Conservation (phyloP, 2,329 filamentous ascomycete genomes). For the Botrytis pseudocinerea region DNA sequence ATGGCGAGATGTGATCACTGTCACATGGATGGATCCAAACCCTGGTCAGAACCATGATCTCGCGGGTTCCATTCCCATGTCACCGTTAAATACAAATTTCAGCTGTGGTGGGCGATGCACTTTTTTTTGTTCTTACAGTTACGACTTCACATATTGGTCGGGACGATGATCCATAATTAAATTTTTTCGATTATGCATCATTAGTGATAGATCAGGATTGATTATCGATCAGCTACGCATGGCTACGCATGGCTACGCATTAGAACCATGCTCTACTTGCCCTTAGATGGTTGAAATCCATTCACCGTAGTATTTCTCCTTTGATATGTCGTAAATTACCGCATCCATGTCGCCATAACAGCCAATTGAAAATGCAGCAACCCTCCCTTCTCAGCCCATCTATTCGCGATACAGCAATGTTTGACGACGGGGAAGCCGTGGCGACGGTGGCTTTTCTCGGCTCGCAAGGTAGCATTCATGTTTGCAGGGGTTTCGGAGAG, state of each 20-base stretch:
- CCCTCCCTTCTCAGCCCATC: background rate
- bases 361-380: background rate
- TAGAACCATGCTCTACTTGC: background rate
- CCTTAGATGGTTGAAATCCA: background rate
- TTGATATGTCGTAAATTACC: background rate
- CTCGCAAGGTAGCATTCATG: background rate
- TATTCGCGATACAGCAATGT: background rate
- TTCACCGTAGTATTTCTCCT: background rate
- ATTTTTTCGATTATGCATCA: background rate
- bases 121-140: background rate
- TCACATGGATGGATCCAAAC: background rate
- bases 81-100: background rate
- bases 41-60: background rate
- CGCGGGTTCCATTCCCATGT: background rate
- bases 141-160: background rate
- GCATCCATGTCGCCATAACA: background rate
- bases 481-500: background rate
- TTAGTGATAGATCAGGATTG: background rate
- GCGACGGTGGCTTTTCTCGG: background rate
- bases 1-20: background rate
- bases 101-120: background rate
- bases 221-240: background rate
- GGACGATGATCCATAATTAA: background rate
- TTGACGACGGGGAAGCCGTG: background rate
- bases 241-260: background rate